These are phyloP conservation scores for Garcia nutans DNA, from an alignment of 345 rosid genomes.

Conservation along the genomic window DNA sequence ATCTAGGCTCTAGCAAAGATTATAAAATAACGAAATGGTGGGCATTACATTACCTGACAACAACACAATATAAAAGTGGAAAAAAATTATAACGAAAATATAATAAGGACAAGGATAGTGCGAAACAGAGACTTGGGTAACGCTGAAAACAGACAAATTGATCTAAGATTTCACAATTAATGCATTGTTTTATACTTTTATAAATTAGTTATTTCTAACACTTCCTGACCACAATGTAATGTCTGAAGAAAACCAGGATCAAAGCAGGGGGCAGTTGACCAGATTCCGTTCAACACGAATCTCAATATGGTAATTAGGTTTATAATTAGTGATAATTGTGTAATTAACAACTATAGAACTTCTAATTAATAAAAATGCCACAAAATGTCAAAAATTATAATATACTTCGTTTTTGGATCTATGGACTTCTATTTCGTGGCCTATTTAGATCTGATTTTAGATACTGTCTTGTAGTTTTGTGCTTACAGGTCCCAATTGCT, in stretches of 20 bases:
- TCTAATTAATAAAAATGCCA: not conserved
- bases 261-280: not conserved
- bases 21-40: too few species aligned
- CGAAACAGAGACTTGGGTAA: not conserved
- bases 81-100: too few species aligned
- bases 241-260: slow-evolving; percentile 7
- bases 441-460: not conserved
- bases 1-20: too few species aligned
- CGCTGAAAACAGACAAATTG: not conserved
- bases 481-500: not conserved
- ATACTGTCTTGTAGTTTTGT: not conserved
- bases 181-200: not conserved
- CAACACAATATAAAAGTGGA: too few species aligned
- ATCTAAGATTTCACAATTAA: too few species aligned
- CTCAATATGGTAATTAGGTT: not conserved
- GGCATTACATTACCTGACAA: too few species aligned
- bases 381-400: not conserved
- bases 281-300: not conserved
- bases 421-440: not conserved
- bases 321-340: not conserved
- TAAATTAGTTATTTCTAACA: not conserved
- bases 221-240: not conserved
- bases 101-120: not conserved
- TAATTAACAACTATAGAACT: not conserved
- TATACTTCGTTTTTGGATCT: slow-evolving; percentile 5